phyloP scores from a whole-genome alignment of 441 rosid genomes.

The Arabidopsis lyrata region DNA sequence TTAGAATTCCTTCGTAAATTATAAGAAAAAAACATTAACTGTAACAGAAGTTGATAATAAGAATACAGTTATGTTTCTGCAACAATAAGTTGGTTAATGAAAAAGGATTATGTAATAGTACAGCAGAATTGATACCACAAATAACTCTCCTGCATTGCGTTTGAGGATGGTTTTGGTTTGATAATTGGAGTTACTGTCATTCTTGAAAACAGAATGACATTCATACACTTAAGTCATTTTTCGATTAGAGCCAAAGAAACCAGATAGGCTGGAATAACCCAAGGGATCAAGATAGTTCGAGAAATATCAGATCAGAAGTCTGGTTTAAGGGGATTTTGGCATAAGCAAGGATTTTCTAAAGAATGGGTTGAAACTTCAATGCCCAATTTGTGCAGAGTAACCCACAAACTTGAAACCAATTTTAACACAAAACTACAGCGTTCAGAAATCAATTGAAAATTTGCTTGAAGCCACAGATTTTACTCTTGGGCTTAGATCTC shows the following conservation, averaged over 20 bases:
- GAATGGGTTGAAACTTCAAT: conserved; percentile 32
- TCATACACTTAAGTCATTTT: background rate
- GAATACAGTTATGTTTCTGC: background rate
- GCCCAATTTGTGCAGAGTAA: too few relatives aligned
- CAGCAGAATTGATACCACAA: too few relatives aligned
- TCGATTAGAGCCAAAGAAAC: background rate
- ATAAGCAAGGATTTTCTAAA: too few relatives aligned
- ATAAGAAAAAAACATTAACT: too few relatives aligned
- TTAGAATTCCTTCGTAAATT: too few relatives aligned
- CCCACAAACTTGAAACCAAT: too few relatives aligned
- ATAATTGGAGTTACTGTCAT: background rate
- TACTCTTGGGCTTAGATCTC: conserved; percentile 20
- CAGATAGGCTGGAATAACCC: background rate
- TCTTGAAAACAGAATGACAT: background rate
- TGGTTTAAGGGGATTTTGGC: background rate
- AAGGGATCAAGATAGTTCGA: background rate
- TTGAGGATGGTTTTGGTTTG: background rate
- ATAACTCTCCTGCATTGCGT: too few relatives aligned
- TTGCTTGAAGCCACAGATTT: conserved; percentile 23
- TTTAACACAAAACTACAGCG: too few relatives aligned
- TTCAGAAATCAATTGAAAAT: too few relatives aligned
- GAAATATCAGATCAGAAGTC: background rate
- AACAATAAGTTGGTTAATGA: background rate
- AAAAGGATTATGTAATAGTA: too few relatives aligned
- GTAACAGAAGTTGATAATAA: too few relatives aligned